phyloP scores from a whole-genome alignment of 257 asterid species.

The Salvia splendens region DNA sequence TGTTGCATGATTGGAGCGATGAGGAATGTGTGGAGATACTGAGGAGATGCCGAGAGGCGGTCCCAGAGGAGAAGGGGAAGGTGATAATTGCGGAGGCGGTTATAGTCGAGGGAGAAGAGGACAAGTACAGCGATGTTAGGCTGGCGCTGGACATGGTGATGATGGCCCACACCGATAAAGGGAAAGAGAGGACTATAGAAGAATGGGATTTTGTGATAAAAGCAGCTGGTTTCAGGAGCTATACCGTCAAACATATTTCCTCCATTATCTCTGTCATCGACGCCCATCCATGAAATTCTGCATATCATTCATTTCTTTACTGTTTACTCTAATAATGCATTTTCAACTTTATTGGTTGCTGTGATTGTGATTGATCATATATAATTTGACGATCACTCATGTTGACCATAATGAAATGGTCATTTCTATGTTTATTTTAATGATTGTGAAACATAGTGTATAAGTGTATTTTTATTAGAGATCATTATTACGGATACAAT shows the following conservation, averaged over 20 bases:
- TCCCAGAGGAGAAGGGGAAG: conserved; percentile 51
- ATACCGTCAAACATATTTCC: conserved; percentile 30
- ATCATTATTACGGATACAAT: too few relatives aligned
- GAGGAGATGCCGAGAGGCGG: conserved; percentile 53
- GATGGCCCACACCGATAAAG: conserved; percentile 57
- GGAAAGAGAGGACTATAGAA: conserved; percentile 49
- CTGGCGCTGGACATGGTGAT: conserved; percentile 62
- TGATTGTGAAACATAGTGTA: too few relatives aligned
- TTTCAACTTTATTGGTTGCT: not conserved
- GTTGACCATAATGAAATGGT: too few relatives aligned
- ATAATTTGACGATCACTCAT: too few relatives aligned
- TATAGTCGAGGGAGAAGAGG: conserved; percentile 35
- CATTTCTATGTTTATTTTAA: not conserved
- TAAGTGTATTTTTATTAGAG: too few relatives aligned
- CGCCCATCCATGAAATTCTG: too few relatives aligned
- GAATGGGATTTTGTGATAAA: conserved; percentile 48
- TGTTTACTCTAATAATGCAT: too few relatives aligned
- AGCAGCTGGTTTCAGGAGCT: conserved; percentile 48
- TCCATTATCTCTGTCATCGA: conserved; percentile 40
- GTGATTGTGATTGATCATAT: not conserved
- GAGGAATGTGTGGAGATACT: conserved; percentile 59
- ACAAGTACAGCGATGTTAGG: conserved; percentile 38
- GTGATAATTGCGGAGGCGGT: conserved; percentile 73
- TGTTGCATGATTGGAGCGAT: conserved; percentile 77
- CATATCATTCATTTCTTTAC: too few relatives aligned